Percentiles rank a stretch among this genome's conserved stretches.
phyloP scores from a whole-genome alignment of 805 yeast species.

The Metschnikowia santaceciliae region DNA sequence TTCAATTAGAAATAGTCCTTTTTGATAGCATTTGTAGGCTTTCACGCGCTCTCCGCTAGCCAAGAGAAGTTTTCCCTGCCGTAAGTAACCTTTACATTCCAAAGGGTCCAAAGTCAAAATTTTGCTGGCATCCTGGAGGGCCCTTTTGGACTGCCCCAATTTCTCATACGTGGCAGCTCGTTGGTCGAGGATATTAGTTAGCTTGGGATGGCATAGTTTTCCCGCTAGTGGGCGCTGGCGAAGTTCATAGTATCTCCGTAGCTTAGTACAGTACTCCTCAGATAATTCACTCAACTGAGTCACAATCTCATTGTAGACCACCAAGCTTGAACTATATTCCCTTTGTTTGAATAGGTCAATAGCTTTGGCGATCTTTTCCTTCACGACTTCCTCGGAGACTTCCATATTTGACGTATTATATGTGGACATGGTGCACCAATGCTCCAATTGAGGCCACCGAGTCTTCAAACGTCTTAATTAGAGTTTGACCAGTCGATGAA shows the following conservation, averaged over 20 bases:
- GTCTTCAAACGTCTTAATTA: no score
- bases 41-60: constrained; percentile 23
- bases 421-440: background rate
- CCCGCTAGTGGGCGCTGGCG: constrained; percentile 27
- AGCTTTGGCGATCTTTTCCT: constrained; percentile 28
- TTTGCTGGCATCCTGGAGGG: constrained; percentile 36
- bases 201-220: constrained; percentile 32
- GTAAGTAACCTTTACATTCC: constrained; percentile 47
- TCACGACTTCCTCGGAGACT: constrained; percentile 22
- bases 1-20: constrained; percentile 37
- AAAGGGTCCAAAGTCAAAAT: constrained; percentile 38
- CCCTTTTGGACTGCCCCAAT: constrained; percentile 24
- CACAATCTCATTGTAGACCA: constrained; percentile 25
- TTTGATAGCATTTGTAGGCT: constrained; percentile 34
- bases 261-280: constrained; percentile 3
- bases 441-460: background rate
- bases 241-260: constrained; percentile 22
- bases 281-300: constrained; percentile 17
- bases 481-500: no score
- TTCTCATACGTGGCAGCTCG: constrained; percentile 50
- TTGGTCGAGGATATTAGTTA: constrained; percentile 38
- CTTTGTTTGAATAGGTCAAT: constrained; percentile 29
- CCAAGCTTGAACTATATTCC: constrained; percentile 27
- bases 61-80: constrained; percentile 37
- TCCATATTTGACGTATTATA: constrained; percentile 10